Conservation (phyloP, 1,139 yeast genomes). For the Taphrina betulina region DNA sequence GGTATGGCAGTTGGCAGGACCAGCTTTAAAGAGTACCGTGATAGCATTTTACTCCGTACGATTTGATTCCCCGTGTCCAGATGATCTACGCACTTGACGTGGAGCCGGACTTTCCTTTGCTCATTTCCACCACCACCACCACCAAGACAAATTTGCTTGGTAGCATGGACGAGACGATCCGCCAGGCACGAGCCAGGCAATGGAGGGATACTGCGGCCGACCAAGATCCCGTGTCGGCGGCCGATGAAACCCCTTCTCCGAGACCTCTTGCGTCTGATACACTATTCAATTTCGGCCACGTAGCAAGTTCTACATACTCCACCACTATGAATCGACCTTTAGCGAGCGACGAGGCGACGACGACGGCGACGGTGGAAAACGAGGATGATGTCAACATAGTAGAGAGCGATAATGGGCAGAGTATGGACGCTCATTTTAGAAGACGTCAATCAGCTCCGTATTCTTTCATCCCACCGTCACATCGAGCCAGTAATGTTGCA, state of each 20-base stretch:
- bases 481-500: neutral
- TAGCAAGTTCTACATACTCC: neutral
- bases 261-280: neutral
- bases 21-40: too few relatives aligned
- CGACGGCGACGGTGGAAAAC: neutral
- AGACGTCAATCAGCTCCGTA: neutral
- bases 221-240: neutral
- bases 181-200: constrained; percentile 1
- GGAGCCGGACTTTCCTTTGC: too few relatives aligned
- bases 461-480: neutral
- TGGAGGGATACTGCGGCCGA: neutral
- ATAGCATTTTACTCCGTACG: too few relatives aligned
- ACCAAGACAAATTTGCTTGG: too few relatives aligned
- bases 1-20: too few relatives aligned
- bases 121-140: too few relatives aligned
- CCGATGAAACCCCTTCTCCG: neutral
- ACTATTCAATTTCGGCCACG: neutral
- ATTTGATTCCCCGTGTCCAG: too few relatives aligned
- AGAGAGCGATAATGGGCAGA: neutral
- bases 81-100: too few relatives aligned
- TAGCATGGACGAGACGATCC: constrained; percentile 14
- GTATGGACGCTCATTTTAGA: neutral
- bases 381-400: neutral
- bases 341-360: neutral
- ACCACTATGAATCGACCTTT: too few relatives aligned